A percentile compares a stretch with the other conserved stretches of the same genome.
Conservation (phyloP, 768 basidiomycete genomes). For the Agrocybe pediades region DNA sequence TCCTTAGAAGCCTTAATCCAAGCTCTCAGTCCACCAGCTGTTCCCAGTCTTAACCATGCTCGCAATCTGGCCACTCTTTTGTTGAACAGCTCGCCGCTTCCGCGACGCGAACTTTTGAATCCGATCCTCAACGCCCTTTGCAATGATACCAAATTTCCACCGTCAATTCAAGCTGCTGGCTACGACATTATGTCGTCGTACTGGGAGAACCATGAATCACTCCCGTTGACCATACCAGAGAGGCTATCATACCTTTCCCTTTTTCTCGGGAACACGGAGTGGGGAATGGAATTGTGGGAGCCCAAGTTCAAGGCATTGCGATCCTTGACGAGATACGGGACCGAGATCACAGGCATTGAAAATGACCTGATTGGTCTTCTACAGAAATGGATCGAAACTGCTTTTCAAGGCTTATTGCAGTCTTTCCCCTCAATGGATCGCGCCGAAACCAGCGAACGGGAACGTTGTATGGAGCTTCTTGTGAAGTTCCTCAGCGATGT, state of each 20-base stretch:
- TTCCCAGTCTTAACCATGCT: constrained; percentile 68
- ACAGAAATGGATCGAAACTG: constrained; percentile 66
- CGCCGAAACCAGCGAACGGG: constrained; percentile 54
- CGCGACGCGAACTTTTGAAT: constrained; percentile 51
- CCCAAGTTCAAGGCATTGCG: constrained; percentile 66
- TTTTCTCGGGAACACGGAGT: constrained; percentile 50
- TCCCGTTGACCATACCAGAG: constrained; percentile 53
- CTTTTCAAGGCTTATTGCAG: constrained; percentile 54
- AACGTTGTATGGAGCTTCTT: constrained; percentile 65
- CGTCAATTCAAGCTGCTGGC: constrained; percentile 63
- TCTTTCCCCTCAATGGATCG: constrained; percentile 34
- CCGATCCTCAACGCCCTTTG: constrained; percentile 68
- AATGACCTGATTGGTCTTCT: constrained; percentile 53
- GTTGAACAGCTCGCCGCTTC: constrained; percentile 54
- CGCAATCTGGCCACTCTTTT: constrained; percentile 57
- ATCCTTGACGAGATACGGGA: constrained; percentile 62
- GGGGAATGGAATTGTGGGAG: constrained; percentile 75
- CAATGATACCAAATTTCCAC: constrained; percentile 46
- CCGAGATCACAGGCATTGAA: constrained; percentile 68
- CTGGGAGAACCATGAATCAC: constrained; percentile 59
- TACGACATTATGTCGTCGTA: constrained; percentile 74
- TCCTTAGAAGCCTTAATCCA: constrained; percentile 43
- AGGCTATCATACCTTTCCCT: constrained; percentile 65
- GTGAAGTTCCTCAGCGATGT: constrained; percentile 56
- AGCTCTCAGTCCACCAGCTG: constrained; percentile 53